These are phyloP conservation scores for Aspergillus oerlinghausenensis DNA, from an alignment of 2,329 filamentous ascomycete species.

Conservation along the genomic window DNA sequence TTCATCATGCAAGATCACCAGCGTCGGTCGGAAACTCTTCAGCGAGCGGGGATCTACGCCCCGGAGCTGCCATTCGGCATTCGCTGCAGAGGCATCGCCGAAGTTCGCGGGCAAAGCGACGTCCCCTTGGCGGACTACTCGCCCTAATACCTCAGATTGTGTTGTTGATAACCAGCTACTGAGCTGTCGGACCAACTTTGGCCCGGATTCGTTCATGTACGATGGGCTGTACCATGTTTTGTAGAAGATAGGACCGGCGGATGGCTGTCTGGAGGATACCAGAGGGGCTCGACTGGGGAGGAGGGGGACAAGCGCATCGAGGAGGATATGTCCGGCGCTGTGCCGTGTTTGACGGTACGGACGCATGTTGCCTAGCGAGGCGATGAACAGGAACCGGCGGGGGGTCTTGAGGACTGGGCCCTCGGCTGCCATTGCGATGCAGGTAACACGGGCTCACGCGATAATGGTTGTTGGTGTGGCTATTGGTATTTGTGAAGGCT, in stretches of 20 bases:
- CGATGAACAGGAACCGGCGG: conserved; percentile 59
- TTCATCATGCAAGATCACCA: conserved; percentile 87
- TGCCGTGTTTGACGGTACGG: conserved; percentile 74
- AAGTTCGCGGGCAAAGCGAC: not conserved
- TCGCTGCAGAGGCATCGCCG: not conserved
- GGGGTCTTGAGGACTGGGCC: conserved; percentile 13
- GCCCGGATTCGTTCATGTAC: conserved; percentile 81
- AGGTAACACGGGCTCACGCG: not conserved
- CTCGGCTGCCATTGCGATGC: not conserved
- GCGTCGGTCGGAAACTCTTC: conserved; percentile 29
- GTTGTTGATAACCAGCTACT: conserved; percentile 35
- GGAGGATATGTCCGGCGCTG: conserved; percentile 76
- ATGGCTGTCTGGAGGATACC: conserved; percentile 43
- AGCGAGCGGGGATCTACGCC: conserved; percentile 9
- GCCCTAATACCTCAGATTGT: conserved; percentile 7
- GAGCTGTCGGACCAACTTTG: conserved; percentile 64
- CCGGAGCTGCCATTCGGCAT: conserved; percentile 18
- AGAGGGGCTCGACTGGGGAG: conserved; percentile 45
- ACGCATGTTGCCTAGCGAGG: conserved; percentile 81
- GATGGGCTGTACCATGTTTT: conserved; percentile 63
- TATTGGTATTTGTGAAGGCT: not conserved
- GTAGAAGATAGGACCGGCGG: conserved; percentile 47
- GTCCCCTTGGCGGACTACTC: conserved; percentile 3
- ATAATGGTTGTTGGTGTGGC: not conserved
- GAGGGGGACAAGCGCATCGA: conserved; percentile 55